phyloP scores from a whole-genome alignment of 1,284 basidiomycete genomes.

The Vanrija sp. region DNA sequence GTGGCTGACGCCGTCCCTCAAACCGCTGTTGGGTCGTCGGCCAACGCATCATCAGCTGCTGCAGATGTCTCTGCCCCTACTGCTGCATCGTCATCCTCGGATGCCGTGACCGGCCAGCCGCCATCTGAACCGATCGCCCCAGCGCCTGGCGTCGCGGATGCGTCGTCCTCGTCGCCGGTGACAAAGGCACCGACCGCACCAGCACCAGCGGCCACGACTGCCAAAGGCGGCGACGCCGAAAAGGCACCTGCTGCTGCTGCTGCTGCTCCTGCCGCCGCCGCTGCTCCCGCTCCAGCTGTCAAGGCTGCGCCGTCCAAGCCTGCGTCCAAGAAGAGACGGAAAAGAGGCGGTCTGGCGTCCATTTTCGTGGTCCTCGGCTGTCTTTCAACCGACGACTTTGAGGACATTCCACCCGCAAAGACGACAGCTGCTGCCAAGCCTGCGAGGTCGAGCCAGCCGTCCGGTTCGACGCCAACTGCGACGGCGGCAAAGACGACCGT shows the following conservation, averaged over 20 bases:
- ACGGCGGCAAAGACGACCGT: neutral
- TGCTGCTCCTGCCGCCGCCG: neutral
- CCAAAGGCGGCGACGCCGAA: neutral
- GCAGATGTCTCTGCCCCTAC: too few species aligned
- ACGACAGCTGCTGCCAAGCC: slow-evolving; percentile 6
- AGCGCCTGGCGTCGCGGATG: neutral
- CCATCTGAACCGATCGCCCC: neutral
- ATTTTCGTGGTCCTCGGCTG: slow-evolving; percentile 41
- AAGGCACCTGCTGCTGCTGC: neutral
- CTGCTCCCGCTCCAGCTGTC: neutral
- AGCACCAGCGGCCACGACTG: neutral
- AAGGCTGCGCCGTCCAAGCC: neutral
- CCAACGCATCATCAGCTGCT: too few species aligned
- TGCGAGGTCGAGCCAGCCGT: slow-evolving; percentile 4
- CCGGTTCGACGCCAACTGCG: neutral
- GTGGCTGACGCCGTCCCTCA: too few species aligned
- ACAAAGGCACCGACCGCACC: neutral
- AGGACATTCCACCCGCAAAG: slow-evolving; percentile 28
- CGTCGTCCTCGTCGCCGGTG: neutral
- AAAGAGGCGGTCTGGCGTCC: slow-evolving; percentile 37
- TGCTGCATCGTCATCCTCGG: neutral
- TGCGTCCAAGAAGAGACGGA: slow-evolving; percentile 37
- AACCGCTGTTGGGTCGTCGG: too few species aligned
- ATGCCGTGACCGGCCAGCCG: neutral
- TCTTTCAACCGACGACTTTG: slow-evolving; percentile 41